A percentile compares a stretch with the other conserved stretches of the same genome.
Evolutionary conservation across 371 early-diverging fungal species (phyloP).

Genomic region (Mucor lusitanicus): DNA sequence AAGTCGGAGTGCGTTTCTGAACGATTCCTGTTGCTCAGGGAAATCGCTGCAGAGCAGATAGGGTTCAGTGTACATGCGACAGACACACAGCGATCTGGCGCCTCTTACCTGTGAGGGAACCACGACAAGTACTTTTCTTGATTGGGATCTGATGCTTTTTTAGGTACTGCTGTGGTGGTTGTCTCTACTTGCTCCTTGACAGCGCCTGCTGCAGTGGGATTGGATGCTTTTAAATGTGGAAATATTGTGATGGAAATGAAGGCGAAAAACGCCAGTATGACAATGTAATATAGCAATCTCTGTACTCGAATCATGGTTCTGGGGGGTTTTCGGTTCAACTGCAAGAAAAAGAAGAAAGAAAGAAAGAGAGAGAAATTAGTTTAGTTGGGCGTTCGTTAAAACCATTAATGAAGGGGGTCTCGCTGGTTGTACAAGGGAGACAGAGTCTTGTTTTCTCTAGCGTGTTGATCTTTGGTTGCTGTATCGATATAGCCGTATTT

Average conservation of each 20-base stretch:
- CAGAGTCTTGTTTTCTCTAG: slow-evolving; percentile 3
- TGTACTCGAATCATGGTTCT: slow-evolving; percentile 24
- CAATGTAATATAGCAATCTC: slow-evolving; percentile 18
- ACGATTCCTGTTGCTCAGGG: slow-evolving; percentile 46
- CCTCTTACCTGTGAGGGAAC: slow-evolving; percentile 36
- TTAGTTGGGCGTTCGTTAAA: not conserved
- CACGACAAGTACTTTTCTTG: slow-evolving; percentile 31
- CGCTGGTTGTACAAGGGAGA: slow-evolving; percentile 10
- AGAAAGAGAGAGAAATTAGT: not conserved
- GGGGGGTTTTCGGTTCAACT: not conserved
- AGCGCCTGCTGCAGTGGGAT: not conserved
- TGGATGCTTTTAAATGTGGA: slow-evolving; percentile 10
- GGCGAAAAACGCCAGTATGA: slow-evolving; percentile 15
- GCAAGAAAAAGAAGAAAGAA: slow-evolving; percentile 4
- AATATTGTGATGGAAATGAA: slow-evolving; percentile 16
- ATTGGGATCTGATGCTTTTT: slow-evolving; percentile 7
- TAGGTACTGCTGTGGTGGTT: not conserved
- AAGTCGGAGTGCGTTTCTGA: slow-evolving; percentile 47
- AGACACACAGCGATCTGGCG: no score
- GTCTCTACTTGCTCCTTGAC: not conserved
- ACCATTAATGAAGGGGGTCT: not conserved
- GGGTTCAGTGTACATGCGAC: not conserved
- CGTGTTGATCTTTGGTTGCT: not conserved
- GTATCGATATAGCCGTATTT: not conserved
- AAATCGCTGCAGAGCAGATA: slow-evolving; percentile 19